These are phyloP conservation scores for Neurospora sp. DNA, from an alignment of 495 filamentous ascomycete species.

Conservation along the genomic window DNA sequence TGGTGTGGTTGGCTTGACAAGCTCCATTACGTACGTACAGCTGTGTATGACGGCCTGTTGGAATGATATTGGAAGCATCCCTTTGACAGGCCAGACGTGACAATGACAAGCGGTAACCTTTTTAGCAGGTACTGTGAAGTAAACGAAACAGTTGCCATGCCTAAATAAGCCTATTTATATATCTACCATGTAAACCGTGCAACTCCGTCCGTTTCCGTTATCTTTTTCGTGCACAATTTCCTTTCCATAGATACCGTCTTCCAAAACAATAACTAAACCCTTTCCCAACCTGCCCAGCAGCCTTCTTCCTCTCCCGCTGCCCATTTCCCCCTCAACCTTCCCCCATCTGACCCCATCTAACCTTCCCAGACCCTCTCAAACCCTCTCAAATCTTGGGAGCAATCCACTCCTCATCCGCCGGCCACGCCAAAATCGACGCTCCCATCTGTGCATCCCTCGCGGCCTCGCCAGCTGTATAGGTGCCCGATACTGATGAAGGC, in stretches of 20 bases:
- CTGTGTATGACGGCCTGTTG: neutral
- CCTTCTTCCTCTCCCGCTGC: no score
- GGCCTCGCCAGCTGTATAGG: conserved; percentile 20
- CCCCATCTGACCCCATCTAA: no score
- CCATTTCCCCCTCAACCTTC: no score
- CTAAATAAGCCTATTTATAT: neutral
- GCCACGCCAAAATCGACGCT: conserved; percentile 21
- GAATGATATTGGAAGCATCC: neutral
- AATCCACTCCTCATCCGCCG: conserved; percentile 16
- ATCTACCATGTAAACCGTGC: neutral
- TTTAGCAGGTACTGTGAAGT: neutral
- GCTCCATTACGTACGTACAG: neutral
- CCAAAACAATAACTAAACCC: no score
- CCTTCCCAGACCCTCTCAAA: neutral
- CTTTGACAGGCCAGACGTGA: neutral
- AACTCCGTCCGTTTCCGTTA: neutral
- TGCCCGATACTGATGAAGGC: neutral
- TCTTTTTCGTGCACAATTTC: neutral
- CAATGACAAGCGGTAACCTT: neutral
- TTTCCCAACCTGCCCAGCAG: neutral
- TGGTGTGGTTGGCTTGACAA: neutral
- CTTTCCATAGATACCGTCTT: neutral
- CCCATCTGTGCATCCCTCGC: conserved; percentile 17
- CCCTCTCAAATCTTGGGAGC: conserved; percentile 1
- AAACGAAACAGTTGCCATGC: neutral